phyloP scores from a whole-genome alignment of 331 rosid genomes.

The Prunus yedoensis region DNA sequence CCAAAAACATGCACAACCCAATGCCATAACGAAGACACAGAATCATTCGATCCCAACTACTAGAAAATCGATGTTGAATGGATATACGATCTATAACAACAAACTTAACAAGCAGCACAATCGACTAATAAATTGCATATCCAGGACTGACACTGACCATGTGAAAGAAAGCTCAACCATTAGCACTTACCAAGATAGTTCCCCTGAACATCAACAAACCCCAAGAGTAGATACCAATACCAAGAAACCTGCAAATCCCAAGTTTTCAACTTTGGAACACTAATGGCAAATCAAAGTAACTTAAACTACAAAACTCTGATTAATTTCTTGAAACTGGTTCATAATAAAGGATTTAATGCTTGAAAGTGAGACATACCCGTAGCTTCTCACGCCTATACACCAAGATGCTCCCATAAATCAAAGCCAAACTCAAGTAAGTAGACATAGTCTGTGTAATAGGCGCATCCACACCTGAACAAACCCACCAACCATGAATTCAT shows the following conservation, averaged over 20 bases:
- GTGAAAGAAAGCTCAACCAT: background rate
- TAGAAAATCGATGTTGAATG: background rate
- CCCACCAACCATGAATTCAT: background rate
- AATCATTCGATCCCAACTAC: background rate
- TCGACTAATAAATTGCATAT: background rate
- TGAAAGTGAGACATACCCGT: slow-evolving; percentile 28
- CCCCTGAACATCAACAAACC: slow-evolving; percentile 70
- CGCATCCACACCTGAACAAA: slow-evolving; percentile 55
- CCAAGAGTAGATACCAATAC: slow-evolving; percentile 76
- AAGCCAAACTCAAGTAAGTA: slow-evolving; percentile 44
- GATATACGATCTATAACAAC: background rate
- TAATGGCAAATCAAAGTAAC: background rate
- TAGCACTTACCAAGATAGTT: slow-evolving; percentile 54
- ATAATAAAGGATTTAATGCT: background rate
- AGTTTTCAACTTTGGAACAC: background rate
- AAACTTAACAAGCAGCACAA: background rate
- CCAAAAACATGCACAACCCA: background rate
- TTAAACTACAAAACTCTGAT: background rate
- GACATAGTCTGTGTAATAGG: slow-evolving; percentile 52
- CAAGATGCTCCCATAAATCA: slow-evolving; percentile 58
- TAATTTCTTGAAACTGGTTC: no score
- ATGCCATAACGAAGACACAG: background rate
- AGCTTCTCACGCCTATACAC: slow-evolving; percentile 48
- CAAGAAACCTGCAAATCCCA: slow-evolving; percentile 55
- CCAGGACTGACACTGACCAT: background rate